A percentile compares a stretch with the other conserved stretches of the same genome.
These are phyloP conservation scores for Gomphus sp. DNA, from an alignment of 1,284 basidiomycete species.

Conservation along the genomic window DNA sequence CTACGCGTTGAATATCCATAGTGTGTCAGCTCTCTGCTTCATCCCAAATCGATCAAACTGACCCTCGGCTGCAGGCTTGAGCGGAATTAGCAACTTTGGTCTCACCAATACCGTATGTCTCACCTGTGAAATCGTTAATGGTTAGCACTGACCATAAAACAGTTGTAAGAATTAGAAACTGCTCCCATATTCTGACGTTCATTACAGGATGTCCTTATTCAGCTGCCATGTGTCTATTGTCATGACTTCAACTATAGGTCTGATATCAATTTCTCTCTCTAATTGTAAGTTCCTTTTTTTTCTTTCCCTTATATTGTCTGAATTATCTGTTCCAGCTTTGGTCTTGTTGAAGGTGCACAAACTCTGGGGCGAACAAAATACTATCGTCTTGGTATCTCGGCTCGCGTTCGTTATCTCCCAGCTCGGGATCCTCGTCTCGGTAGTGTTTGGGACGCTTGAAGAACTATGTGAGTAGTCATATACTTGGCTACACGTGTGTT, in stretches of 20 bases:
- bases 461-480: not conserved
- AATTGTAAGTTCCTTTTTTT: not conserved
- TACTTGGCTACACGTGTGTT: no score
- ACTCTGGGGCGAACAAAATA: not conserved
- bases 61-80: not conserved
- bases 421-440: not conserved
- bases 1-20: not conserved
- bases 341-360: not conserved
- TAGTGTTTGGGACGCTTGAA: not conserved
- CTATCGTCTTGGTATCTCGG: not conserved
- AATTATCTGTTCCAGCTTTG: not conserved
- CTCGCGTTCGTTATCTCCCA: not conserved
- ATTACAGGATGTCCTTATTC: no score
- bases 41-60: not conserved
- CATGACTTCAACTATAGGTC: no score
- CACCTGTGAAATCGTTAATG: no score
- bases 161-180: no score
- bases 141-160: no score
- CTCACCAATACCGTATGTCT: not conserved
- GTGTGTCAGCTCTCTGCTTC: not conserved
- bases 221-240: no score
- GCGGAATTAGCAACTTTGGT: not conserved
- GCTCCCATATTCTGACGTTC: no score
- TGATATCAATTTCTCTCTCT: not conserved
- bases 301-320: not conserved